Evolutionary conservation across 108 stramenopile species (phyloP).

Genomic region (Skeletonema potamos): DNA sequence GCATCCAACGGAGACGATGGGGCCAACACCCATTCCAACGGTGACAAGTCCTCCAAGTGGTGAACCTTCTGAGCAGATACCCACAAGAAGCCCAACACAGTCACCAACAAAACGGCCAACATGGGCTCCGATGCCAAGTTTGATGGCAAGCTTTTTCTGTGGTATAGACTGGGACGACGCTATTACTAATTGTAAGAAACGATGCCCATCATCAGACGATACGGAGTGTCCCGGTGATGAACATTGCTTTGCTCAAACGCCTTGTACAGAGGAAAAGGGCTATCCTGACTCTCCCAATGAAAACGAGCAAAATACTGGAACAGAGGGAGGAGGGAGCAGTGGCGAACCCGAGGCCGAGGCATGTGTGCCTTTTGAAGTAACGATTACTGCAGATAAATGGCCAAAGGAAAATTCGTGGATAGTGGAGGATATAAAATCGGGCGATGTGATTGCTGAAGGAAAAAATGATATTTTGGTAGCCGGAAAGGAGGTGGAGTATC

Average conservation of each 20-base stretch:
- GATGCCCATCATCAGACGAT: slow-evolving; percentile 29
- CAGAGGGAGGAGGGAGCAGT: neutral
- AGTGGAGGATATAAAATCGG: slow-evolving; percentile 19
- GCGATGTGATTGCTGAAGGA: slow-evolving; percentile 30
- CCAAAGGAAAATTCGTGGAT: slow-evolving; percentile 42
- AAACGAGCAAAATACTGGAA: slow-evolving; percentile 2
- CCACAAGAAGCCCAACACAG: slow-evolving; percentile 25
- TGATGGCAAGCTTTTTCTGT: slow-evolving; percentile 28
- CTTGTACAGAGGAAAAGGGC: slow-evolving; percentile 41
- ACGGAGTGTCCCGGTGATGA: slow-evolving; percentile 31
- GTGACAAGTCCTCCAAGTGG: neutral
- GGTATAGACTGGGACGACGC: slow-evolving; percentile 24
- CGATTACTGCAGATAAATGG: slow-evolving; percentile 39
- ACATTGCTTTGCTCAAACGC: slow-evolving; percentile 31
- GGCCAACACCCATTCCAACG: neutral
- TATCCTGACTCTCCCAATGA: slow-evolving; percentile 25
- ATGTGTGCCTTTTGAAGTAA: slow-evolving; percentile 44
- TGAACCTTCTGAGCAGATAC: slow-evolving; percentile 9
- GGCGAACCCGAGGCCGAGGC: neutral
- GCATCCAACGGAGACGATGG: neutral
- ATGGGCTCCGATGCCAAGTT: slow-evolving; percentile 34
- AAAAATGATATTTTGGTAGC: slow-evolving; percentile 25
- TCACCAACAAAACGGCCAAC: slow-evolving; percentile 34
- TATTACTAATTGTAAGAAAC: slow-evolving; percentile 22
- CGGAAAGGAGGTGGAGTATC: slow-evolving; percentile 14